phyloP scores from a whole-genome alignment of 257 asterid species.

The Ehretia macrophylla region DNA sequence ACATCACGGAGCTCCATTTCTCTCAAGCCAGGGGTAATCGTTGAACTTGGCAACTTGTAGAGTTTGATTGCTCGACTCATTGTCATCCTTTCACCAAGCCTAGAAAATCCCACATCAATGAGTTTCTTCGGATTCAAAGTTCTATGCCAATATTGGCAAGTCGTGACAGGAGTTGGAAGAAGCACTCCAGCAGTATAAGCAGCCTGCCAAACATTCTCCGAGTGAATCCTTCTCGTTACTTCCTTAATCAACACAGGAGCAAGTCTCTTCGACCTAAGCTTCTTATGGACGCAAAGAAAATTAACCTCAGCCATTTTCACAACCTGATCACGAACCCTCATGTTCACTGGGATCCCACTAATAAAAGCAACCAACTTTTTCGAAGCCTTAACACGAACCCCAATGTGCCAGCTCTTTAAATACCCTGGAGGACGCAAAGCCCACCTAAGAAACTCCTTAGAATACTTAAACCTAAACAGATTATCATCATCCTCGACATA shows the following conservation, averaged over 20 bases:
- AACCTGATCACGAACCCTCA: conserved; percentile 61
- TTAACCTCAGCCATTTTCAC: conserved; percentile 79
- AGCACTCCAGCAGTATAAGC: conserved; percentile 92
- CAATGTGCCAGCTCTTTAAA: conserved; percentile 75
- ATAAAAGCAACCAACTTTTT: conserved; percentile 82
- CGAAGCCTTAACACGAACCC: conserved; percentile 74
- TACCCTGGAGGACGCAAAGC: conserved; percentile 81
- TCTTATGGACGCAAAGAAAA: conserved; percentile 81
- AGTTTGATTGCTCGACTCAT: conserved; percentile 82
- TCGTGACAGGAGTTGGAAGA: conserved; percentile 56
- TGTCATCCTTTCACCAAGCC: conserved; percentile 86
- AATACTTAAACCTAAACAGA: conserved; percentile 84
- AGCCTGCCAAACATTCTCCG: conserved; percentile 92
- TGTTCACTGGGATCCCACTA: conserved; percentile 81
- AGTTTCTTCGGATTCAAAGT: conserved; percentile 84
- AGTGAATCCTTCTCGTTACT: conserved; percentile 74
- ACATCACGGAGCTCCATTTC: conserved; percentile 81
- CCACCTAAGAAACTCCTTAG: conserved; percentile 89
- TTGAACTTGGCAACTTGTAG: conserved; percentile 64
- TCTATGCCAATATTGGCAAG: conserved; percentile 57
- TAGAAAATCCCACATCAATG: conserved; percentile 85
- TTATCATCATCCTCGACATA: conserved; percentile 83
- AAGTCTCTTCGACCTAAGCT: conserved; percentile 84
- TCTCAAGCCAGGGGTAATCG: conserved; percentile 67
- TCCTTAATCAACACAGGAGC: conserved; percentile 92